These are phyloP conservation scores for Samsoniella hepiali DNA, from an alignment of 2,329 filamentous ascomycete species.

Conservation along the genomic window DNA sequence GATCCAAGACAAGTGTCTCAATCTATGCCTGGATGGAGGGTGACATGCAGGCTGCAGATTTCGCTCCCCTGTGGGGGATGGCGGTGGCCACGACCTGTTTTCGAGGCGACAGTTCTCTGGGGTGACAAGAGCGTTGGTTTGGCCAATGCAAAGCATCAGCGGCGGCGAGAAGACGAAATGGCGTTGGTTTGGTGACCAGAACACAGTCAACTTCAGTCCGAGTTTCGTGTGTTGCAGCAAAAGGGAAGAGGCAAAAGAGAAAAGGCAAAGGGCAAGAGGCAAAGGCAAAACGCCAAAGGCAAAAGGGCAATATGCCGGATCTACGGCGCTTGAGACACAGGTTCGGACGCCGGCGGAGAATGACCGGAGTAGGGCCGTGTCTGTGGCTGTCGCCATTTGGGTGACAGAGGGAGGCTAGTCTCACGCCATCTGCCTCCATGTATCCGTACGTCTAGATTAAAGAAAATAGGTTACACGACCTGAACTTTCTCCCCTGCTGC, in stretches of 20 bases:
- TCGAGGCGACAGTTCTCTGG: neutral
- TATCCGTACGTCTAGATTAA: too few relatives aligned
- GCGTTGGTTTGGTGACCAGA: neutral
- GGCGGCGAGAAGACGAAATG: too few relatives aligned
- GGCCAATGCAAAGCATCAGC: neutral
- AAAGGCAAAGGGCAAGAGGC: too few relatives aligned
- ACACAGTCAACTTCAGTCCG: neutral
- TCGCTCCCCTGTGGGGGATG: neutral
- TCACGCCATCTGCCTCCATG: neutral
- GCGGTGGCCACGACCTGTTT: too few relatives aligned
- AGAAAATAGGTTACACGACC: too few relatives aligned
- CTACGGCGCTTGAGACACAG: constrained; percentile 18
- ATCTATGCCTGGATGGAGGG: neutral
- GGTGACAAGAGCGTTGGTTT: neutral
- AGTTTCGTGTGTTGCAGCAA: neutral
- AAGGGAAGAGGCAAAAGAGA: neutral
- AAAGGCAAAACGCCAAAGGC: too few relatives aligned
- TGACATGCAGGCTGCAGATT: neutral
- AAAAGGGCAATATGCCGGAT: constrained; percentile 4
- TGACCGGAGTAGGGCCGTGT: constrained; percentile 19
- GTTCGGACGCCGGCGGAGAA: constrained; percentile 17
- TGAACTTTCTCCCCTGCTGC: neutral
- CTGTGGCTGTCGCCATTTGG: neutral
- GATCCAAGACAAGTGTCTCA: constrained; percentile 4
- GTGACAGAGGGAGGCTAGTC: neutral